Base-by-base conservation (phyloP, 1,284 basidiomycete genomes). In the Pseudozyma sp. region DNA sequence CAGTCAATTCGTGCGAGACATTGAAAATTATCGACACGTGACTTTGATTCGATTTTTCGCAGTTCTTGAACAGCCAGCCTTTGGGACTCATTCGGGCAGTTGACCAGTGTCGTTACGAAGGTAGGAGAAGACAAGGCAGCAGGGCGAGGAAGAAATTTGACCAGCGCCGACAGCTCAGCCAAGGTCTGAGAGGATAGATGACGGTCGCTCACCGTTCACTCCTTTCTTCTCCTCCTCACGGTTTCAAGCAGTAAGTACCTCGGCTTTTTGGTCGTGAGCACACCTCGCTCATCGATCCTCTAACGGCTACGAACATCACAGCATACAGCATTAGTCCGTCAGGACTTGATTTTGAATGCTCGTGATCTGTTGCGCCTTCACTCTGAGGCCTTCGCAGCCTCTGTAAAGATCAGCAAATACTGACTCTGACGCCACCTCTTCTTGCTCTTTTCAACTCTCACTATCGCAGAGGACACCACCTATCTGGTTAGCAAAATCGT, bases 401-500 rank as follows among this genome's bases (percentile, higher is more conserved):
- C 34, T 8, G 10, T 11, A 2, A 4, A 21, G 34, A 44, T 19
- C 10, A 43, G 36, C 31, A 31, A 14, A 49, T 61, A 25, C 69
- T 70, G 44, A 66, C 53, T n/a, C 40, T 44, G 25, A 8, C 31
- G 42, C 53, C 38, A 39, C 25, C 38, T 48, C 39, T 52, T 25
- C 9, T 45, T 42, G 36, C 19, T 47, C 13, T 11, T 35, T 21
- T 21, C 13, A 52, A 56, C 44, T 19, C 7, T 31, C 25, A 31
- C 25, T 6, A 31, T 19, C 42, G 11, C 63, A 69, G 69, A 81
- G 77, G 79, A 81, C 72, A 70, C 79, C 77, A 81, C 79, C 74
- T 52, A 49, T 62, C 76, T 81, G 79, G 79, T 81, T 78, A 81
- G 80, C 80, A 76, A 52, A 67, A 65, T 64, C 69, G 72, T 67